phyloP scores from a whole-genome alignment of 768 basidiomycete genomes.

The Trichaptum fuscoviolaceum region DNA sequence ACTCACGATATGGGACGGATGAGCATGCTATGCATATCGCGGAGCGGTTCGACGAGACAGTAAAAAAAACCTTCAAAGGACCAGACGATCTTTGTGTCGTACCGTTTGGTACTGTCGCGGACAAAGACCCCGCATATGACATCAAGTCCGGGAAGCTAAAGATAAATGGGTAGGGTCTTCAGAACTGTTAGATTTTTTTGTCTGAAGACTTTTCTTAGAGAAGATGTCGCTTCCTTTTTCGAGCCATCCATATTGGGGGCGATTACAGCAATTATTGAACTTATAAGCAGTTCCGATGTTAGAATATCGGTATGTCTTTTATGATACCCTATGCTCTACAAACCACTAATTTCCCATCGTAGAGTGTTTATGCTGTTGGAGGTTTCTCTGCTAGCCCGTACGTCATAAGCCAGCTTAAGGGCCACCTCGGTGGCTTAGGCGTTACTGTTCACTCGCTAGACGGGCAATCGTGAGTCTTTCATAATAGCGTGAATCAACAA shows the following conservation, averaged over 20 bases:
- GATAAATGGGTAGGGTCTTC: constrained; percentile 28
- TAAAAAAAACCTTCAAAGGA: constrained; percentile 40
- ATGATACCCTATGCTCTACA: too few species aligned
- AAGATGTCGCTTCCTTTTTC: constrained; percentile 36
- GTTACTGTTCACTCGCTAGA: too few species aligned
- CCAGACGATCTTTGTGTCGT: constrained; percentile 32
- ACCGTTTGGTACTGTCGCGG: constrained; percentile 26
- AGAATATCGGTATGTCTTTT: too few species aligned
- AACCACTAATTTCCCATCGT: too few species aligned
- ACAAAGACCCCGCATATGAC: constrained; percentile 33
- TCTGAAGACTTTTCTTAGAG: constrained; percentile 17
- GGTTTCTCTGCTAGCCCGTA: too few species aligned
- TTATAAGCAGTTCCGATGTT: constrained; percentile 18
- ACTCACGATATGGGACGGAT: constrained; percentile 25
- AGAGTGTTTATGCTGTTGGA: too few species aligned
- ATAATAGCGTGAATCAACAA: too few species aligned
- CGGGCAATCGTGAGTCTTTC: too few species aligned
- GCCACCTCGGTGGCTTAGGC: too few species aligned
- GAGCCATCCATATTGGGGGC: constrained; percentile 35
- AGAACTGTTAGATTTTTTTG: background rate
- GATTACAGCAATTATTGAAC: constrained; percentile 29
- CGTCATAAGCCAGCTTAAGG: too few species aligned
- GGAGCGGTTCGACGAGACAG: constrained; percentile 32
- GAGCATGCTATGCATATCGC: constrained; percentile 33
- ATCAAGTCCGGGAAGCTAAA: constrained; percentile 36